A percentile compares a stretch with the other conserved stretches of the same genome.
phyloP scores from a whole-genome alignment of 2,329 filamentous ascomycete genomes.

The Dactylella cylindrospora region DNA sequence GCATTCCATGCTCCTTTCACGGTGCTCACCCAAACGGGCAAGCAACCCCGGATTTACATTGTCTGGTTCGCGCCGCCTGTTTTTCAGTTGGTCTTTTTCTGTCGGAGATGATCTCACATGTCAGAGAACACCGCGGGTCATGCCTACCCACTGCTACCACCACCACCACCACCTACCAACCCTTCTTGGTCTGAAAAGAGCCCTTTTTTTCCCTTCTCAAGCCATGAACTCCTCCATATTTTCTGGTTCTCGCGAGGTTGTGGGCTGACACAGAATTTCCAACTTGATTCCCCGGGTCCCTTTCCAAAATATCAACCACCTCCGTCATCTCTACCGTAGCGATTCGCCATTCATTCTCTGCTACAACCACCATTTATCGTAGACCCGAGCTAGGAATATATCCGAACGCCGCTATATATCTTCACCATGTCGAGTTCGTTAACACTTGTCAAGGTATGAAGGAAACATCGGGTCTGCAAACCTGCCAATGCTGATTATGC shows the following conservation, averaged over 20 bases:
- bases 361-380: neutral
- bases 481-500: no score
- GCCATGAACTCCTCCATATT: conserved; percentile 28
- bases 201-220: conserved; percentile 2
- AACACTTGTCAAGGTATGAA: conserved; percentile 19
- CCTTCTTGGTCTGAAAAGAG: conserved; percentile 32
- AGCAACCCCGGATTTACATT: no score
- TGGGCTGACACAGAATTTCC: no score
- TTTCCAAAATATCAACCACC: no score
- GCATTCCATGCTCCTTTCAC: no score
- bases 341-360: no score
- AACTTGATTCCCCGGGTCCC: no score
- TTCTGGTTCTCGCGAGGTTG: no score
- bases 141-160: no score
- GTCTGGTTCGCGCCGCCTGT: conserved; percentile 11
- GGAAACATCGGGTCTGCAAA: no score
- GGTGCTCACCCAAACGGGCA: no score
- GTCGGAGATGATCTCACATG: conserved; percentile 45
- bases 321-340: no score
- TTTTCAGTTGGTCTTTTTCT: conserved; percentile 8
- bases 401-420: neutral
- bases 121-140: conserved; percentile 41
- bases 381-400: neutral
- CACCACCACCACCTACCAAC: conserved; percentile 24
- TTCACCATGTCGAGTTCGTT: conserved; percentile 20